Evolutionary conservation across 805 yeast genomes (phyloP), one percentile per base, ranked within the genome.

Genomic region (Zygotorulaspora chibaensis): DNA sequence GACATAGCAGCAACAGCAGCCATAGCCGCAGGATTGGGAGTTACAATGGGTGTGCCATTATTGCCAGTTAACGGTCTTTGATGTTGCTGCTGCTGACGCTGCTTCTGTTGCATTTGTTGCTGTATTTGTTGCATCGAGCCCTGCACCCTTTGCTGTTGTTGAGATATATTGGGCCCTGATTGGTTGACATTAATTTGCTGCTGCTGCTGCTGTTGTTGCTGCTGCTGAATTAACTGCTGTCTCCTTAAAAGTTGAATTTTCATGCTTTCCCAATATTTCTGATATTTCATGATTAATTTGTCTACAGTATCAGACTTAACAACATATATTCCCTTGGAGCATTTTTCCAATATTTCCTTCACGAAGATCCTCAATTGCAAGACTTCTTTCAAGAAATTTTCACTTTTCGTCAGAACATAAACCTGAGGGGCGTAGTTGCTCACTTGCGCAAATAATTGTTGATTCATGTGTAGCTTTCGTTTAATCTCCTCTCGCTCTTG

Each of bases 351-450:
- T 49, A 87, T 84, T 59, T 83, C 84, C 57, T 80, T 83, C 36
- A 87, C 80, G 83, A 87, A 83, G 49, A 80, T 75, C 65, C 87
- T 82, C 73, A 86, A 79, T 60, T 85, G 90, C 48, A 89, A 74
- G 48, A 89, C 75, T 54, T 86, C 77, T 57, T 79, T 81, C 1
- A 95, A 84, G 8, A 87, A 90, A 40, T 81, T 86, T 40, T 74
- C 76, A 62, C 84, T 85, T 55, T 83, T 80, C 1, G 95, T 84
- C 49, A 87, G 71, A 47, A 84, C 76, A 59, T 78, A 88, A 57
- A 86, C 87, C 58, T 85, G 81, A 30, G 95, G 88, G 34, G 87
- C 79, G 35, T 88, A 72, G 49, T 83, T 83, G 59, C 87, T 95
- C 13, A 84, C 83, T 51, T 83, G 76, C 30, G 80, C 74, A 63